Base-by-base conservation (phyloP, 345 rosid genomes). In the Euphorbia tirucalli region DNA sequence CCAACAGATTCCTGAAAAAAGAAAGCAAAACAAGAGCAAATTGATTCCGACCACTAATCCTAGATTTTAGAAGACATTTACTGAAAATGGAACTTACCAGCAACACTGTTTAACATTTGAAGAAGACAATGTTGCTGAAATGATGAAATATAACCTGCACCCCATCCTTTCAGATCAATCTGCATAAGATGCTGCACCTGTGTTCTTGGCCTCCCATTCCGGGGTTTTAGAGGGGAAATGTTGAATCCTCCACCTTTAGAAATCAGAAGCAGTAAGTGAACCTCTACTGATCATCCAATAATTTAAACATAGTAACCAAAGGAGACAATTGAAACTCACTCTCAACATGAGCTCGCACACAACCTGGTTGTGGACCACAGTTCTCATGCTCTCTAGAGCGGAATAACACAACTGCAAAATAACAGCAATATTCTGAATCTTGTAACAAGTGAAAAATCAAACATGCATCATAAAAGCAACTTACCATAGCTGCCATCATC, bases 401-500 rank as follows among this genome's bases (percentile, higher is more conserved):
- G 79, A 96, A 96, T 76, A 96, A 77, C 58, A 96, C 98, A 83
- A 96, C 97, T 96, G 81, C 85, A 79, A 67, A 81, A 79, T 58
- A 80, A 69, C 69, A 78, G 27, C 30, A 71, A 84, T 56, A 59
- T 5, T 57, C 44, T 62, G 70, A 74, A 69, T 69, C 63, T 48
- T 57, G 77, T 43, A 46, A 54, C 58, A 55, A 54, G 41, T 21
- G 25, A 46, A 39, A 57, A 56, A 81, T 75, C 63, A 66, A 66
- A 66, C 56, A 39, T 31, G 50, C 15, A 44, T 37, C 70, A 66
- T 61, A 44, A 63, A 69, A 76, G 74, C 5, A 22, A 18, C 44
- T 69, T 89, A 91, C 99, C 99, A 83, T 96, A 96, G 75, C 99
- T 96, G 74, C 99, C 97, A 58, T 96, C 99, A 69, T 96, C 99